Conservation (phyloP, 176 grass and related monocot species). For the Oryza meridionalis region DNA sequence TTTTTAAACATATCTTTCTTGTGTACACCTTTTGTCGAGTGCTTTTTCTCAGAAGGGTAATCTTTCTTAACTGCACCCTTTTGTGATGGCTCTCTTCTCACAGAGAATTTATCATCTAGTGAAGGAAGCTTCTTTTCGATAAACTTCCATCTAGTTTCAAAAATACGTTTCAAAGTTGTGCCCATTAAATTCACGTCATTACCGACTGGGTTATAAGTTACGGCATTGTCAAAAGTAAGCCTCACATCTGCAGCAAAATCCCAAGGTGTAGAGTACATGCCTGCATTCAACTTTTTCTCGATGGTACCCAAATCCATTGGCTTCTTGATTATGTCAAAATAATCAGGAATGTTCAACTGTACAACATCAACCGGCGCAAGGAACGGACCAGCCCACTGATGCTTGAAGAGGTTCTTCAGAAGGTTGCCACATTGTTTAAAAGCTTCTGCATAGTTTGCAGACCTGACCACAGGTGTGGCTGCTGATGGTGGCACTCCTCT, state of each 20-base stretch:
- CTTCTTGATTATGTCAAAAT: conserved; percentile 77
- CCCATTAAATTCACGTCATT: conserved; percentile 91
- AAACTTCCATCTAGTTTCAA: conserved; percentile 88
- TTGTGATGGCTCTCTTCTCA: conserved; percentile 35
- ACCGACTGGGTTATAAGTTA: conserved; percentile 71
- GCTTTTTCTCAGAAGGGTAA: conserved; percentile 40
- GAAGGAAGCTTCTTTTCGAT: conserved; percentile 79
- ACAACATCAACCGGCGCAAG: conserved; percentile 79
- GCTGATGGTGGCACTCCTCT: conserved; percentile 38
- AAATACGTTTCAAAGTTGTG: conserved; percentile 67
- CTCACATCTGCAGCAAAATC: conserved; percentile 86
- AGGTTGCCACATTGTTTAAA: conserved; percentile 80
- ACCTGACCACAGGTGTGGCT: conserved; percentile 45
- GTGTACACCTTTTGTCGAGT: conserved; percentile 46
- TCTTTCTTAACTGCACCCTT: conserved; percentile 48
- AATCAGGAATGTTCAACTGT: conserved; percentile 87
- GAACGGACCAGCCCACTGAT: conserved; percentile 60
- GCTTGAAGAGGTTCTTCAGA: conserved; percentile 73
- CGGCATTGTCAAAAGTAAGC: conserved; percentile 89
- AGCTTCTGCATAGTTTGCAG: conserved; percentile 46
- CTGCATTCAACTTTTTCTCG: conserved; percentile 64
- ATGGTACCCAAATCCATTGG: conserved; percentile 98
- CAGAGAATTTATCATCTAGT: conserved; percentile 37
- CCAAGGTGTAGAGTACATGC: conserved; percentile 62
- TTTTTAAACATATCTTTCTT: conserved; percentile 62